A percentile compares a stretch with the other conserved stretches of the same genome.
Conservation (phyloP, 768 basidiomycete genomes). For the Lyophyllum atratum region DNA sequence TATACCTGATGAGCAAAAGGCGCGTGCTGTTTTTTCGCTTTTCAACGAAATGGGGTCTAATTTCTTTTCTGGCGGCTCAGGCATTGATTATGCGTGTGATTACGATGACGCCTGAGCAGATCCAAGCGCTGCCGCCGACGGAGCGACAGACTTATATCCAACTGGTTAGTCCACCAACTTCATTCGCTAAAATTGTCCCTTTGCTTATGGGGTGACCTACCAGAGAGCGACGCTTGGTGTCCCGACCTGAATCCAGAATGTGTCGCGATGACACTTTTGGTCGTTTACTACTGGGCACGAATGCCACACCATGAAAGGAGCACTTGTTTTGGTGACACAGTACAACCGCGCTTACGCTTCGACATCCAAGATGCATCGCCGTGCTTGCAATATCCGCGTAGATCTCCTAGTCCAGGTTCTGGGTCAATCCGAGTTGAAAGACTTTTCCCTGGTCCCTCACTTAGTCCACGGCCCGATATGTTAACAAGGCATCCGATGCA, state of each 20-base stretch:
- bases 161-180: constrained; percentile 54
- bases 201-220: neutral
- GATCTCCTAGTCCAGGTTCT: neutral
- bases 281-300: neutral
- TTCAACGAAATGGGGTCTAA: constrained; percentile 4
- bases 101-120: constrained; percentile 80
- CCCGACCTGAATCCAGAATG: constrained; percentile 21
- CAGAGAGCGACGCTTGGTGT: constrained; percentile 44
- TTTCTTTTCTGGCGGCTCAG: neutral
- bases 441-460: neutral
- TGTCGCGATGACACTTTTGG: neutral
- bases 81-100: constrained; percentile 20
- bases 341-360: neutral
- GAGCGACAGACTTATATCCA: constrained; percentile 82
- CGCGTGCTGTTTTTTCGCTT: constrained; percentile 20
- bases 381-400: neutral
- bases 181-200: neutral
- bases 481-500: neutral
- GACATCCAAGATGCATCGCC: no score
- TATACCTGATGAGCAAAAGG: constrained; percentile 73
- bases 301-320: neutral
- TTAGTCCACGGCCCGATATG: no score
- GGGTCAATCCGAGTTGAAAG: neutral
- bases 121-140: constrained; percentile 68
- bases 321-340: neutral